phyloP scores from a whole-genome alignment of 257 asterid genomes.

The Cordia subcordata region DNA sequence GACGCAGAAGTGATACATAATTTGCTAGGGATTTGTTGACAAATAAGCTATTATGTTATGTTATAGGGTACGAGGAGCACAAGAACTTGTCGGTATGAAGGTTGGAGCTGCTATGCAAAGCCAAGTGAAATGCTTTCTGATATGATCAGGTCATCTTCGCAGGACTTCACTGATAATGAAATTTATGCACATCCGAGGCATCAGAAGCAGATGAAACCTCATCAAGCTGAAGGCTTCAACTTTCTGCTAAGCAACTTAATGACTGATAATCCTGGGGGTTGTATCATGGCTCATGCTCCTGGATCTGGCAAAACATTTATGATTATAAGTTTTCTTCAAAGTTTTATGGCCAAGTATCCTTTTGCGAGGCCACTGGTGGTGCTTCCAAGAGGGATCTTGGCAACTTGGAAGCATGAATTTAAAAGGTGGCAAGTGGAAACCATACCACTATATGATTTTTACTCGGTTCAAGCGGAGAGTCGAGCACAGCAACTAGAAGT shows the following conservation, averaged over 20 bases:
- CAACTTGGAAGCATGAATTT: slow-evolving; percentile 84
- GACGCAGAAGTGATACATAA: too few species aligned
- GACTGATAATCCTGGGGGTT: slow-evolving; percentile 89
- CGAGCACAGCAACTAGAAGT: slow-evolving; percentile 86
- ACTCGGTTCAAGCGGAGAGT: slow-evolving; percentile 87
- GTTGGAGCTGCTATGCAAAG: slow-evolving; percentile 49
- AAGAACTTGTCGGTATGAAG: slow-evolving; percentile 71
- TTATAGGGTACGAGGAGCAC: slow-evolving; percentile 53
- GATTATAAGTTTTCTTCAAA: slow-evolving; percentile 93
- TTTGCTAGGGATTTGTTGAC: background rate
- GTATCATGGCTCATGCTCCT: slow-evolving; percentile 97
- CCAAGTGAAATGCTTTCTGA: slow-evolving; percentile 40
- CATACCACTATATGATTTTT: slow-evolving; percentile 70
- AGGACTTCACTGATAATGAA: slow-evolving; percentile 52
- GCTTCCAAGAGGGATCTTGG: slow-evolving; percentile 86
- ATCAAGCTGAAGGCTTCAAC: slow-evolving; percentile 93
- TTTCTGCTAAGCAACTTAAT: slow-evolving; percentile 83
- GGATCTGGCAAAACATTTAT: slow-evolving; percentile 98
- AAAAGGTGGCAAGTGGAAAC: slow-evolving; percentile 89
- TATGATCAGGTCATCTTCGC: slow-evolving; percentile 35
- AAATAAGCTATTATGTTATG: background rate
- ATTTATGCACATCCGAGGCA: slow-evolving; percentile 94
- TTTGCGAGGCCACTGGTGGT: slow-evolving; percentile 89
- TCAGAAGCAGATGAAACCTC: slow-evolving; percentile 90
- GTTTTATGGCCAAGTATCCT: slow-evolving; percentile 94